phyloP scores from a whole-genome alignment of 192 early-diverging fungal species.

The Diversispora epigaea region DNA sequence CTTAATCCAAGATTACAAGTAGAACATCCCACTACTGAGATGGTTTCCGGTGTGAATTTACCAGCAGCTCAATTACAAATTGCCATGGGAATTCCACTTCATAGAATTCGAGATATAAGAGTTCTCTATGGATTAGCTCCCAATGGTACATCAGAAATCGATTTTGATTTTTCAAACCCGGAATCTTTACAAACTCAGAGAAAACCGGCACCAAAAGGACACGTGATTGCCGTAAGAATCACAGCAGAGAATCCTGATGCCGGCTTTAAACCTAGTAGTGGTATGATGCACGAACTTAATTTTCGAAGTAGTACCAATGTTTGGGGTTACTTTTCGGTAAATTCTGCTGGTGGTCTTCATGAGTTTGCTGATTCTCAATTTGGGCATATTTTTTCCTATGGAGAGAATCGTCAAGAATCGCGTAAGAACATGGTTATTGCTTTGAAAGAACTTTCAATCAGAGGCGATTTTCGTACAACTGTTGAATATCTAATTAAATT shows the following conservation, averaged over 20 bases:
- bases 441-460: slow-evolving; percentile 95
- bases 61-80: slow-evolving; percentile 97
- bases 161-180: slow-evolving; percentile 86
- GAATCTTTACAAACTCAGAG: slow-evolving; percentile 81
- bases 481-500: slow-evolving; percentile 96
- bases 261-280: slow-evolving; percentile 97
- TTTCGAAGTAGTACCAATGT: slow-evolving; percentile 94
- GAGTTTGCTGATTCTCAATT: slow-evolving; percentile 99
- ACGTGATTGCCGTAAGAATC: slow-evolving; percentile 97
- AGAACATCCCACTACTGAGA: slow-evolving; percentile 98
- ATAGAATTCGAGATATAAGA: slow-evolving; percentile 93
- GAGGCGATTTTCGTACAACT: slow-evolving; percentile 97
- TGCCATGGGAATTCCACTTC: slow-evolving; percentile 98
- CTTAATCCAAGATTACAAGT: slow-evolving; percentile 98
- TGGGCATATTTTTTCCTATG: slow-evolving; percentile 98
- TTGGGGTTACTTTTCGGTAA: slow-evolving; percentile 99
- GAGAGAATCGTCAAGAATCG: slow-evolving; percentile 88
- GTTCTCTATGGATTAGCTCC: slow-evolving; percentile 91
- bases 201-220: slow-evolving; percentile 90
- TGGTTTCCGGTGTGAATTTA: slow-evolving; percentile 97
- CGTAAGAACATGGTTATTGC: slow-evolving; percentile 97
- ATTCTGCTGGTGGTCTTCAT: slow-evolving; percentile 91
- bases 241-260: slow-evolving; percentile 99
- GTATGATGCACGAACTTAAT: slow-evolving; percentile 96
- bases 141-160: slow-evolving; percentile 82